Evolutionary conservation across 805 yeast species (phyloP), one percentile per base, ranked within the genome.

Genomic region (Wickerhamomyces xylosicus): DNA sequence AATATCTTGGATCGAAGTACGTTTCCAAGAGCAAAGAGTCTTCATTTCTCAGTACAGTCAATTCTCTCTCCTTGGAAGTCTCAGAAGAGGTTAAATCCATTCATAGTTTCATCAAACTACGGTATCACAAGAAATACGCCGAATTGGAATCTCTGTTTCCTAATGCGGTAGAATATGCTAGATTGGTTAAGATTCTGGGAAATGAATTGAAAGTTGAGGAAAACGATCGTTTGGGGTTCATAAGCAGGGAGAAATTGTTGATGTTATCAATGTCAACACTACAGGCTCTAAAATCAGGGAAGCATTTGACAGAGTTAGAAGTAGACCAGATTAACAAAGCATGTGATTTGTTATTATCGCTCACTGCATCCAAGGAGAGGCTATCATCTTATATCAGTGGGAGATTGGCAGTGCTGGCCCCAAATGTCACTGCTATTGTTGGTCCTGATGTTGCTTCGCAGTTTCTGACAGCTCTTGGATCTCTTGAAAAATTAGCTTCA

Each of bases 401-500:
- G 1, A 71, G 76, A 47, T 66, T 84, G 18, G 60, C 70, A 2
- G 53, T 58, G 2, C 69, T 78, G 47, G 94, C 95, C 0, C 98
- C 97, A 2, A 90, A 92, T 55, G 59, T 85, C 2, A 67, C 85
- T 3, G 74, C 74, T 0, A 62, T 92, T 7, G 66, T 90, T 2
- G 94, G 95, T 0, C 64, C 94, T 0, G 62, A 71, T 5, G 71
- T 83, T 0, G 74, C 95, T 0, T 80, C 95, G 0, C 85, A 82
- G 48, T 58, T 92, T 15, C 60, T 90, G 19, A 71, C 85, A 1
- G 65, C 71, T 15, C 63, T 74, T 1, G 94, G 95, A 2, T 86
- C 95, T 0, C 56, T 90, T 4, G 62, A 61, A 11, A 78, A 74
- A 6, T 60, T 90, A 9, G 74, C 86, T 3, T 61, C 58, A 22